These are phyloP conservation scores for Xylaria sp. DNA, from an alignment of 2,329 filamentous ascomycete species.

Conservation along the genomic window DNA sequence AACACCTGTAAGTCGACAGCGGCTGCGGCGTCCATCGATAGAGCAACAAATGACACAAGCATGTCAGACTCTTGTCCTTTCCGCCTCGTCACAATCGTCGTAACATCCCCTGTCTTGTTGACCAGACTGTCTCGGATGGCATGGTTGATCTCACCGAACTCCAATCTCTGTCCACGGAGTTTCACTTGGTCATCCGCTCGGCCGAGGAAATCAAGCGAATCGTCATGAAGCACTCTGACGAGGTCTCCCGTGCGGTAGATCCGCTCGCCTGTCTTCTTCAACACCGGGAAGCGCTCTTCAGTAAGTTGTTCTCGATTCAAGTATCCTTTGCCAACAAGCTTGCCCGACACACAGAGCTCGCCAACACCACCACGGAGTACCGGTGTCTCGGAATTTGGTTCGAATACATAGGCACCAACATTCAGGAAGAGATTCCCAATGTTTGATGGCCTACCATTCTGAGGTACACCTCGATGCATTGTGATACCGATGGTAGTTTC, in stretches of 20 bases:
- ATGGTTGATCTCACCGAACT: constrained; percentile 87
- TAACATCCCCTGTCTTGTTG: constrained; percentile 57
- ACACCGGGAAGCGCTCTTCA: constrained; percentile 63
- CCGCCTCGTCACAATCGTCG: constrained; percentile 69
- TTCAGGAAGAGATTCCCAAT: constrained; percentile 85
- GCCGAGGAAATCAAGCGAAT: constrained; percentile 80
- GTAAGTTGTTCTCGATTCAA: constrained; percentile 76
- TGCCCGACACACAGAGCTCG: constrained; percentile 83
- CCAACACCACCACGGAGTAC: constrained; percentile 75
- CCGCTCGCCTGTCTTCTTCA: constrained; percentile 52
- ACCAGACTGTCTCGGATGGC: constrained; percentile 60
- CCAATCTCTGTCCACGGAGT: constrained; percentile 78
- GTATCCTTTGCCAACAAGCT: constrained; percentile 84
- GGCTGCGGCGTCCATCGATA: not conserved
- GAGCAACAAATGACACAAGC: constrained; percentile 62
- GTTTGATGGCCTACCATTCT: constrained; percentile 75
- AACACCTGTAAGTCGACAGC: constrained; percentile 24
- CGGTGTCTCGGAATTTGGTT: constrained; percentile 61
- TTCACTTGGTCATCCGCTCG: constrained; percentile 91
- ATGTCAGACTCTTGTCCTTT: constrained; percentile 71
- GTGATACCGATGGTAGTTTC: constrained; percentile 92
- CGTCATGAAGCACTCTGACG: constrained; percentile 73
- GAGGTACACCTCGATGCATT: constrained; percentile 76
- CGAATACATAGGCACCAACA: constrained; percentile 75
- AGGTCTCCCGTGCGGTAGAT: constrained; percentile 88